These are phyloP conservation scores for Brassica incana DNA, from an alignment of 345 rosid genomes.

Conservation along the genomic window DNA sequence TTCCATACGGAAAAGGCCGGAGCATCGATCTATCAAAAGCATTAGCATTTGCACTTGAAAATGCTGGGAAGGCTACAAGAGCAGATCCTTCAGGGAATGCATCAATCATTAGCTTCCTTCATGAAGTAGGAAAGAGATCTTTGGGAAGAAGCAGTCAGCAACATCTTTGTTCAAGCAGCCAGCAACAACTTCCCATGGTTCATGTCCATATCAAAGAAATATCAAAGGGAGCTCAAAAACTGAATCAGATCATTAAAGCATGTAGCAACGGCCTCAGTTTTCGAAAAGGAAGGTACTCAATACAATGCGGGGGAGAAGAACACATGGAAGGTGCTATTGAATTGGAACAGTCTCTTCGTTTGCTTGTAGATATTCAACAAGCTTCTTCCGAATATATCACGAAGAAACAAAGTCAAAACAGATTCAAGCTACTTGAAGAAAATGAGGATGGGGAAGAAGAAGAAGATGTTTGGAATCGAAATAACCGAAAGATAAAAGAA, in stretches of 20 bases:
- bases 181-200: slow-evolving; percentile 49
- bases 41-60: slow-evolving; percentile 70
- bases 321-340: slow-evolving; percentile 77
- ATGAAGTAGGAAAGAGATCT: slow-evolving; percentile 61
- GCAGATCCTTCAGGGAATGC: slow-evolving; percentile 52
- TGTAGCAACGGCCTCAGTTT: slow-evolving; percentile 65
- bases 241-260: slow-evolving; percentile 74
- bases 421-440: slow-evolving; percentile 70
- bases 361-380: slow-evolving; percentile 78
- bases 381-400: slow-evolving; percentile 57
- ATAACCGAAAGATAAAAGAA: slow-evolving; percentile 42
- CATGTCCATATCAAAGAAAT: slow-evolving; percentile 74
- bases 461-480: slow-evolving; percentile 19
- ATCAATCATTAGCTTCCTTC: slow-evolving; percentile 60
- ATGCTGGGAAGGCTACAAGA: slow-evolving; percentile 65
- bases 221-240: slow-evolving; percentile 69
- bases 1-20: slow-evolving; percentile 51
- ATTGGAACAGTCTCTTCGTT: slow-evolving; percentile 75
- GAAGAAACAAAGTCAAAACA: slow-evolving; percentile 48
- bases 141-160: slow-evolving; percentile 44
- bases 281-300: slow-evolving; percentile 54
- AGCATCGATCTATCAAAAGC: slow-evolving; percentile 65
- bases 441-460: slow-evolving; percentile 58
- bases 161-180: slow-evolving; percentile 45
- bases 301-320: slow-evolving; percentile 73